Percentiles rank a stretch among this genome's conserved stretches.
These are phyloP conservation scores for Wallacemonas sp. DNA, from an alignment of 208 protist genomes.

Conservation along the genomic window DNA sequence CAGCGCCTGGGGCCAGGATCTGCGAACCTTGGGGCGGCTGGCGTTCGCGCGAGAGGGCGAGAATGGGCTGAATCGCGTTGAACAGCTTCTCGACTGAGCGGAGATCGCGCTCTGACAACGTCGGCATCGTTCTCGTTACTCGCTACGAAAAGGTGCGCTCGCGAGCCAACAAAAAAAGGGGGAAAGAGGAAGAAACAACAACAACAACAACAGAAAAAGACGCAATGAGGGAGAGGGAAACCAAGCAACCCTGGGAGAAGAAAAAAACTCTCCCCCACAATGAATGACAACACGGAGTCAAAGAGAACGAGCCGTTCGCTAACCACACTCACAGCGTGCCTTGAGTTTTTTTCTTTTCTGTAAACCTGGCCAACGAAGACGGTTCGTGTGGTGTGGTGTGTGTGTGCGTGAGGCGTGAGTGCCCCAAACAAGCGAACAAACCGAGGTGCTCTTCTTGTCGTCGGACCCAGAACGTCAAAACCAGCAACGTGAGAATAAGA, in stretches of 20 bases:
- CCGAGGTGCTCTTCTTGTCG: too few relatives aligned
- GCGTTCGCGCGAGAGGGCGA: constrained; percentile 9
- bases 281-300: too few relatives aligned
- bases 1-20: background rate
- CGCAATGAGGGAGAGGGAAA: background rate
- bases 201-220: background rate
- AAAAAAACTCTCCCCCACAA: too few relatives aligned
- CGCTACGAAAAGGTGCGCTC: background rate
- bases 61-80: constrained; percentile 37
- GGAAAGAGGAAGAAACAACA: background rate
- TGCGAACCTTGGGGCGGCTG: background rate
- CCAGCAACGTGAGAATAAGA: background rate
- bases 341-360: too few relatives aligned
- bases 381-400: too few relatives aligned
- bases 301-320: too few relatives aligned
- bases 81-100: constrained; percentile 65
- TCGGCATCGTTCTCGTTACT: constrained; percentile 22
- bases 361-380: too few relatives aligned
- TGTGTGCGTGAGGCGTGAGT: too few relatives aligned
- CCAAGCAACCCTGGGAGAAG: background rate
- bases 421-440: too few relatives aligned
- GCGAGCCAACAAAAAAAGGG: background rate
- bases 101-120: constrained; percentile 55
- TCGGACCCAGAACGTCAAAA: too few relatives aligned
- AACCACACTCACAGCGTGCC: too few relatives aligned